Base-by-base conservation (phyloP, 495 filamentous ascomycete genomes). In the Neurospora sp. region DNA sequence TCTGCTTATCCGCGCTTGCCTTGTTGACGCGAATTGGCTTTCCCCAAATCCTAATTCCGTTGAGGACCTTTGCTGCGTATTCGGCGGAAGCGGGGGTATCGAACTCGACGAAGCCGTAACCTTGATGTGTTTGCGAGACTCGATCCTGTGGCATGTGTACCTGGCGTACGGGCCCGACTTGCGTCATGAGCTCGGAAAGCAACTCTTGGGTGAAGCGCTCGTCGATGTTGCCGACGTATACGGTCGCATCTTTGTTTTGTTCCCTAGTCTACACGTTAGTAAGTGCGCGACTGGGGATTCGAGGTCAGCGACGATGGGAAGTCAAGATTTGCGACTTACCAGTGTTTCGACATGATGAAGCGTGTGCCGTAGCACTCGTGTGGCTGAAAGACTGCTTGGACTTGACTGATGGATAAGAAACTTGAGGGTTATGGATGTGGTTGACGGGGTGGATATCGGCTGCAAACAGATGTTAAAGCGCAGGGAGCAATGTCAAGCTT, bases 41-140 rank as follows among this genome's bases (percentile, higher is more conserved):
- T 69, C 94, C 94, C 82, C 92, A 97, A 44, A 99, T 83, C 42
- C 94, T 90, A 72, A 98, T 92, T 74, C 94, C 92, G 81, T 99
- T 99, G 92, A 98, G 96, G 72, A 97, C 93, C 78, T 94, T 91
- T 71, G 94, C 92, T 11, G 96, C 96, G 83, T 99, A 99, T 79
- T 98, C 96, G 72, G 96, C 96, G 82, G 98, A 95, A 78, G 94
- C 93, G 78, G 98, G 95, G 74, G 91, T 94, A 77, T 93, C 94
- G 81, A 98, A 98, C 81, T 98, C 96, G 79, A 99, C 95, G 80
- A 99, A 99, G 73, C 96, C 96, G 87, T 97, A 99, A 72, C 96
- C 96, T 84, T 98, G 96, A 82, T 99, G 96, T 20, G 90, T 90
- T 77, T 97, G 94, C 31, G 95, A 97, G 69, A 99, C 96, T 79